Base-by-base conservation (phyloP, 2,329 filamentous ascomycete genomes). In the Metarhizium anisopliae region DNA sequence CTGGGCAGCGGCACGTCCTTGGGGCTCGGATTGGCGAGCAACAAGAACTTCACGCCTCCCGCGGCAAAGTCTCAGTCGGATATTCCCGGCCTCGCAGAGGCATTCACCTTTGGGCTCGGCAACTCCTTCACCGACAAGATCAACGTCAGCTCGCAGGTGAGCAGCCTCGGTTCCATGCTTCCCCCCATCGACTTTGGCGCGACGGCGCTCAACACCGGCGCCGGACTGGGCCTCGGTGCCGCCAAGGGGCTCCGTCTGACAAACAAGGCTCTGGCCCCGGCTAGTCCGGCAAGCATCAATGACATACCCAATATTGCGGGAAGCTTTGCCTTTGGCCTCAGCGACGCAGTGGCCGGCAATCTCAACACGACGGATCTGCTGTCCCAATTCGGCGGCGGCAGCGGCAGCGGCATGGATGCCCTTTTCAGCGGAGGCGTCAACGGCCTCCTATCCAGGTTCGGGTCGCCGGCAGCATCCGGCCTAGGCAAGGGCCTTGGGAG, bases 401-500 rank as follows among this genome's bases (percentile, higher is more conserved):
- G 18, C 29, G 38, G 50, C 35, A 20, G 29, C 20, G 25, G 25
- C 25, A 25, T 25, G 25, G 25, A 25, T 4, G 25, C 25, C 25
- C 6, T 30, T 35, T 7, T 54, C 4, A 45, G 20, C 3, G 49
- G 49, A 8, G 53, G 47, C 43, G n/a, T 52, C 2, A 42, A 47
- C 11, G 50, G 52, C 2, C 8, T 58, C 43, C 25, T 60, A n/a
- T 49, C 47, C 25, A 58, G 50, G 16, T 56, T 57, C n/a, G 59
- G 50, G 6, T 43, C 62, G 0, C 60, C 61, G 2, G 63, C 64
- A 6, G 66, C 63, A 1, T 59, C 62, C 0, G 66, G 66, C 1
- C 56, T 68, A n/a, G 66, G 66, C 25, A 64, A 60, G 36, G 66
- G 66, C 0, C 51, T 68, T 0, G 66, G 66, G 3, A 53, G 58